Evolutionary conservation across 1,284 basidiomycete species (phyloP), one percentile per base, ranked within the genome.

Genomic region (Ceratobasidium papillatum): DNA sequence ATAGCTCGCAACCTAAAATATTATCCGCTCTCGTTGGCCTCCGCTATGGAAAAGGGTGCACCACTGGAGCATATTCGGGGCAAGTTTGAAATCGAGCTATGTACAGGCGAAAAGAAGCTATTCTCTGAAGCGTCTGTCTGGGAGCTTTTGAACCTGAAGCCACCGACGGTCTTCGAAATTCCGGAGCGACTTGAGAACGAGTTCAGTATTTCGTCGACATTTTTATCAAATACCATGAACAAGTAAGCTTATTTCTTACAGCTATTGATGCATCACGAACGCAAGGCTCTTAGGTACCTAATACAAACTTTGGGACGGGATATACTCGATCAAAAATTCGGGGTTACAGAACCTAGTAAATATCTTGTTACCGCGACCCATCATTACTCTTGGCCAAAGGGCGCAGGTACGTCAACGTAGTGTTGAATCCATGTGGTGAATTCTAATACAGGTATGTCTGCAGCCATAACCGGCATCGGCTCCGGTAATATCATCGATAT

Each of bases 321-420:
- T 43, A 75, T 75, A 1, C 78, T 84, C 3, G 80, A 81, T 66
- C 75, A 74, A 34, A 73, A 80, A 36, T 84, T 78, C 56, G 76
- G 75, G 1, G 80, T 84, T 54, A 64, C 77, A 41, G 34, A 75
- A 22, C 69, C 79, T 4, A 77, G 78, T 14, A 76, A 75, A 49
- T 82, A 82, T 62, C 68, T 85, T 25, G 77, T 82, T 36, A 78
- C 80, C 3, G 79, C 75, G 49, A 83, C 84, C 7, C 83, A 80
- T 36, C 85, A 86, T 76, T 86, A 86, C 75, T 85, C 84, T 0
- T 87, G 85, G 86, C 85, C 85, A 14, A 87, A 87, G 78, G 81
- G 80, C n/a, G 83, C 84, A 51, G 84, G 85, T 85, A 77, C 74
- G 77, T 74, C 34, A 5, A 52, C 41, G 19, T 27, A 32, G 3